These are phyloP conservation scores for Pyricularia grisea DNA, from an alignment of 2,329 filamentous ascomycete species.

Conservation along the genomic window DNA sequence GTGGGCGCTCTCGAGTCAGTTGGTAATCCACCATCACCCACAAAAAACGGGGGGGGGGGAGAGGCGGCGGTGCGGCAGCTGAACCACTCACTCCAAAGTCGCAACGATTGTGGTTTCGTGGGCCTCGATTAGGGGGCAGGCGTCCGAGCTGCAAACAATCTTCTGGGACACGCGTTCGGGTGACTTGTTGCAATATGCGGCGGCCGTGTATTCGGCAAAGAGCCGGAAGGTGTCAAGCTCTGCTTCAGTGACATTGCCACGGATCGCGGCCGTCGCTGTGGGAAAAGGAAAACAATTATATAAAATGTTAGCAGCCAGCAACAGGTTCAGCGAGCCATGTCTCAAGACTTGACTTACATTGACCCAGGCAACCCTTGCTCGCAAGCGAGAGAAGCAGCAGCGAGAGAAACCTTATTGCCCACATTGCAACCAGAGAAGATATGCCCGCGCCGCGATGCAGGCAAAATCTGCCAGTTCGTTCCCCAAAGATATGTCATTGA, in stretches of 20 bases:
- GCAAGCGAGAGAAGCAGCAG: not conserved
- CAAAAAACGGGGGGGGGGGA: too few relatives aligned
- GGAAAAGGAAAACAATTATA: not conserved
- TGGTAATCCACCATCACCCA: not conserved
- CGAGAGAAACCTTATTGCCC: not conserved
- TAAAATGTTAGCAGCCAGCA: not conserved
- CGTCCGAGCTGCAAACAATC: constrained; percentile 31
- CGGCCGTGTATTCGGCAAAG: constrained; percentile 41
- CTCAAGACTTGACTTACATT: not conserved
- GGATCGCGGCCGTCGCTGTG: not conserved
- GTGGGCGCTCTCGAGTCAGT: not conserved
- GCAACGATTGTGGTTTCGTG: constrained; percentile 31
- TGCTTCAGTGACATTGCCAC: constrained; percentile 15
- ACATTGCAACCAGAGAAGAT: not conserved
- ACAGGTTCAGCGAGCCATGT: too few relatives aligned
- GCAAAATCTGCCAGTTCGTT: not conserved
- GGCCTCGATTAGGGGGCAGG: constrained; percentile 33
- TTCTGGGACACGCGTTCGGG: constrained; percentile 22
- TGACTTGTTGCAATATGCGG: constrained; percentile 44
- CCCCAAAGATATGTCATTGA: too few relatives aligned
- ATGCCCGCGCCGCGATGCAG: not conserved
- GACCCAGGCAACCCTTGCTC: not conserved
- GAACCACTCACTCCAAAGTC: constrained; percentile 19
- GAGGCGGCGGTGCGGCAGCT: not conserved
- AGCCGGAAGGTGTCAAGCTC: constrained; percentile 32